Percentiles rank a stretch among this genome's conserved stretches.
Evolutionary conservation across 78 protist species (phyloP).

Genomic region (Dictyostelium citrinum): DNA sequence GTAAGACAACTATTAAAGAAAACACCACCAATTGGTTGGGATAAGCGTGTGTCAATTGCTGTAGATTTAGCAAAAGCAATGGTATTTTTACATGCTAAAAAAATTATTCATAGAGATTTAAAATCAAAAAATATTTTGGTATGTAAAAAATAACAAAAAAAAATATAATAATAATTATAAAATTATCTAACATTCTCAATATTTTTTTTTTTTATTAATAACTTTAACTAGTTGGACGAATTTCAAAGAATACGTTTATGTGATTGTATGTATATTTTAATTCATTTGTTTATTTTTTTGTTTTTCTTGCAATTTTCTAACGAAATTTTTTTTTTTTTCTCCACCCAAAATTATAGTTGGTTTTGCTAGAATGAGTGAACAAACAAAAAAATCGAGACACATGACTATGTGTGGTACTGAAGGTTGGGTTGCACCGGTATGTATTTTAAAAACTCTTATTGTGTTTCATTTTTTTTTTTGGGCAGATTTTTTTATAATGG

Average conservation of each 20-base stretch:
- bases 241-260: slow-evolving; percentile 62
- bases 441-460: not conserved
- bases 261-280: slow-evolving; percentile 9
- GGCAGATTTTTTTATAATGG: not conserved
- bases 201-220: not conserved
- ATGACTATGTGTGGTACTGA: slow-evolving; percentile 80
- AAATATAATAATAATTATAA: not conserved
- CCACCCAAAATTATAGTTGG: not conserved
- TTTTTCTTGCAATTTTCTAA: not conserved
- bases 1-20: slow-evolving; percentile 54
- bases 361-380: slow-evolving; percentile 77
- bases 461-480: not conserved
- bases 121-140: slow-evolving; percentile 79
- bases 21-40: slow-evolving; percentile 72
- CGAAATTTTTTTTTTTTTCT: not conserved
- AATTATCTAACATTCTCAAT: not conserved
- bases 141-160: not conserved
- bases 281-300: not conserved
- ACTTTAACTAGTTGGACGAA: slow-evolving; percentile 49
- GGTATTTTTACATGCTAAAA: slow-evolving; percentile 74
- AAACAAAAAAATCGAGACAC: slow-evolving; percentile 66
- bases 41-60: slow-evolving; percentile 58
- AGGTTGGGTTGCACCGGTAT: slow-evolving; percentile 76
- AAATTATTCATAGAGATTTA: slow-evolving; percentile 78
- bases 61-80: slow-evolving; percentile 75